A percentile compares a stretch with the other conserved stretches of the same genome.
phyloP scores from a whole-genome alignment of 768 basidiomycete genomes.

The Rhodotorula kratochvilovae region DNA sequence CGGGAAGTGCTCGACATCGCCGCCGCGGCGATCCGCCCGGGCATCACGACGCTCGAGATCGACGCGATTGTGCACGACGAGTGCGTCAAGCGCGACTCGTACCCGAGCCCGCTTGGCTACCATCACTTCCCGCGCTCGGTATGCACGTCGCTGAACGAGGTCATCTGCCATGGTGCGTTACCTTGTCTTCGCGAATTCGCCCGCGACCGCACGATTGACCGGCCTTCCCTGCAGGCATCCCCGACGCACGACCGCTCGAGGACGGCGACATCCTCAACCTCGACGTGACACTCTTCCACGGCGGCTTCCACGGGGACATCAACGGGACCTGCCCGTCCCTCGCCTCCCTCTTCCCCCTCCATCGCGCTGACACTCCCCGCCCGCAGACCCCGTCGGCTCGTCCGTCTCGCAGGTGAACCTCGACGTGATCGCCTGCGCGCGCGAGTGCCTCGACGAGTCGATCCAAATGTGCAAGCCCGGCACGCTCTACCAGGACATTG shows the following conservation, averaged over 20 bases:
- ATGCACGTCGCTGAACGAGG: constrained; percentile 92
- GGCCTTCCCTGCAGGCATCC: constrained; percentile 29
- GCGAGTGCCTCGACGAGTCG: constrained; percentile 77
- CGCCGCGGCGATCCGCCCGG: constrained; percentile 76
- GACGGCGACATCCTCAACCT: constrained; percentile 98
- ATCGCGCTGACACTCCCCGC: background rate
- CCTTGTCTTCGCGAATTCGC: too few species aligned
- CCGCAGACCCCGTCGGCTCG: constrained; percentile 45
- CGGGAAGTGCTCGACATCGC: constrained; percentile 88
- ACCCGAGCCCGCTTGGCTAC: constrained; percentile 92
- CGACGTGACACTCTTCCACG: constrained; percentile 73
- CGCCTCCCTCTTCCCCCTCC: background rate
- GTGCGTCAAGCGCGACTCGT: constrained; percentile 80
- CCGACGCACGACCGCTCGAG: constrained; percentile 57
- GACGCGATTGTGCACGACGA: constrained; percentile 91
- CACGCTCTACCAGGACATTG: constrained; percentile 78
- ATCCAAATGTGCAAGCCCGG: constrained; percentile 94
- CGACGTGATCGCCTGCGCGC: constrained; percentile 74
- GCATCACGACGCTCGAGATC: constrained; percentile 90
- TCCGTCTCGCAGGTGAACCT: constrained; percentile 64
- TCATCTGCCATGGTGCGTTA: constrained; percentile 77
- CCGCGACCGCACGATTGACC: background rate
- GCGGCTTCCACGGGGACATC: constrained; percentile 79
- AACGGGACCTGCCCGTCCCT: constrained; percentile 42
- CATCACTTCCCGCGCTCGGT: constrained; percentile 88